A percentile compares a stretch with the other conserved stretches of the same genome.
Evolutionary conservation across 352 stramenopile genomes (phyloP).

Genomic region (Globisporangium camurandrum): DNA sequence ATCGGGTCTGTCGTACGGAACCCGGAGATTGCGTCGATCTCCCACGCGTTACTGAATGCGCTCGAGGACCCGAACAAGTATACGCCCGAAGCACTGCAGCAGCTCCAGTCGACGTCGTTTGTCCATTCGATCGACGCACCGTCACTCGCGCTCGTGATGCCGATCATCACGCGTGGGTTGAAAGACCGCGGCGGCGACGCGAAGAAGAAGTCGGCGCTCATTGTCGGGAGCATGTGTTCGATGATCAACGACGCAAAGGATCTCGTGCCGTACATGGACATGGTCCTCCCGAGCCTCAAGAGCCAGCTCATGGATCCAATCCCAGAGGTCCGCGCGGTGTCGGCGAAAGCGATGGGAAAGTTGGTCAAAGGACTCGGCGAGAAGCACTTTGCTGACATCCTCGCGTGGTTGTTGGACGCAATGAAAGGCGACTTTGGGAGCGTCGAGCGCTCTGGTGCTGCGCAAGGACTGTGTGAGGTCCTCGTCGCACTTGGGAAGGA

Average conservation of each 20-base stretch:
- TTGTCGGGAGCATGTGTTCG: slow-evolving; percentile 98
- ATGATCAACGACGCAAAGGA: slow-evolving; percentile 98
- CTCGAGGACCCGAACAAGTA: slow-evolving; percentile 92
- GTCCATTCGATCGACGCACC: slow-evolving; percentile 99
- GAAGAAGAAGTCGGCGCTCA: slow-evolving; percentile 98
- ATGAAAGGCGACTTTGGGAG: slow-evolving; percentile 93
- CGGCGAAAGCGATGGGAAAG: slow-evolving; percentile 93
- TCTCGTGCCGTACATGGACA: slow-evolving; percentile 97
- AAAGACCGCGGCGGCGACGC: slow-evolving; percentile 94
- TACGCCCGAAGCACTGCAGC: slow-evolving; percentile 93
- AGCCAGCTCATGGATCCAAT: slow-evolving; percentile 90
- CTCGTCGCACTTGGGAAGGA: slow-evolving; percentile 80
- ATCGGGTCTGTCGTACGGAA: slow-evolving; percentile 98
- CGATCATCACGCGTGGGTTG: slow-evolving; percentile 97
- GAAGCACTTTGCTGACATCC: slow-evolving; percentile 92
- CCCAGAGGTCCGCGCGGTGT: slow-evolving; percentile 91
- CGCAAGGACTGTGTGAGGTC: slow-evolving; percentile 97
- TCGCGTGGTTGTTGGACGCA: slow-evolving; percentile 96
- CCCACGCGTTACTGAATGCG: slow-evolving; percentile 90
- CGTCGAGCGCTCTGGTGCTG: slow-evolving; percentile 96
- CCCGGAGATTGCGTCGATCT: slow-evolving; percentile 97
- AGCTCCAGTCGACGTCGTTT: slow-evolving; percentile 97
- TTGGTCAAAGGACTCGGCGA: slow-evolving; percentile 95
- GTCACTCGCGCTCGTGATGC: slow-evolving; percentile 98
- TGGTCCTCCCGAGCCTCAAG: slow-evolving; percentile 96